Evolutionary conservation across 2,329 filamentous ascomycete species (phyloP).

Genomic region (Metarhizium brunneum): DNA sequence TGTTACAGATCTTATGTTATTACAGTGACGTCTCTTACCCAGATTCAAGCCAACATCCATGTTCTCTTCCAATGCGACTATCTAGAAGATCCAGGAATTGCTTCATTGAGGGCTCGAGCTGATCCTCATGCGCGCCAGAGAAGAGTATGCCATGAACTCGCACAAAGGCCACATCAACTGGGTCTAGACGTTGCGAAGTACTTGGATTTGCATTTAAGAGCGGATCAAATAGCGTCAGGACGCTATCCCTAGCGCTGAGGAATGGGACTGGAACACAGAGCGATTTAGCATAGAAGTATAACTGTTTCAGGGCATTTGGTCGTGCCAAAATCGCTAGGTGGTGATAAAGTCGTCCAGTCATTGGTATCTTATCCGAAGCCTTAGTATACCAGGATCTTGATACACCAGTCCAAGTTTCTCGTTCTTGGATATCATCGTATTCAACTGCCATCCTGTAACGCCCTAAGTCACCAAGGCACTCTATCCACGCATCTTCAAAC

Average conservation of each 20-base stretch:
- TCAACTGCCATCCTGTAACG: slow-evolving; percentile 87
- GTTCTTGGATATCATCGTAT: slow-evolving; percentile 57
- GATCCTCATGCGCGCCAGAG: slow-evolving; percentile 35
- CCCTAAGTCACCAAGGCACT: slow-evolving; percentile 79
- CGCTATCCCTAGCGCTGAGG: slow-evolving; percentile 55
- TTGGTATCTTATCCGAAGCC: slow-evolving; percentile 67
- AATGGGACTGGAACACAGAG: slow-evolving; percentile 62
- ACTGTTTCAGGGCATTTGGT: slow-evolving; percentile 59
- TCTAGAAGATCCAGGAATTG: slow-evolving; percentile 48
- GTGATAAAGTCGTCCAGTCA: slow-evolving; percentile 73
- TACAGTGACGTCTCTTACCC: slow-evolving; percentile 21
- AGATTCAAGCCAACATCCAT: slow-evolving; percentile 40
- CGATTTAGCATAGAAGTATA: slow-evolving; percentile 64
- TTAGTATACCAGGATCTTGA: slow-evolving; percentile 77
- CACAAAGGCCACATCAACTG: slow-evolving; percentile 51
- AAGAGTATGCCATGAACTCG: slow-evolving; percentile 58
- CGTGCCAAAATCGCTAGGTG: slow-evolving; percentile 74
- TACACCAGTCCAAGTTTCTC: slow-evolving; percentile 74
- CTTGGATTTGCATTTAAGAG: slow-evolving; percentile 24
- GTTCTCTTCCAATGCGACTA: slow-evolving; percentile 41
- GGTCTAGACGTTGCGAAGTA: slow-evolving; percentile 18
- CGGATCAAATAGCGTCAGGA: slow-evolving; percentile 60
- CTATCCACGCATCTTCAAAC: slow-evolving; percentile 87
- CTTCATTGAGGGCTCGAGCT: slow-evolving; percentile 32
- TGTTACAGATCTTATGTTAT: too few species aligned